Base-by-base conservation (phyloP, 2,329 filamentous ascomycete genomes). In the Colletotrichum lentis region DNA sequence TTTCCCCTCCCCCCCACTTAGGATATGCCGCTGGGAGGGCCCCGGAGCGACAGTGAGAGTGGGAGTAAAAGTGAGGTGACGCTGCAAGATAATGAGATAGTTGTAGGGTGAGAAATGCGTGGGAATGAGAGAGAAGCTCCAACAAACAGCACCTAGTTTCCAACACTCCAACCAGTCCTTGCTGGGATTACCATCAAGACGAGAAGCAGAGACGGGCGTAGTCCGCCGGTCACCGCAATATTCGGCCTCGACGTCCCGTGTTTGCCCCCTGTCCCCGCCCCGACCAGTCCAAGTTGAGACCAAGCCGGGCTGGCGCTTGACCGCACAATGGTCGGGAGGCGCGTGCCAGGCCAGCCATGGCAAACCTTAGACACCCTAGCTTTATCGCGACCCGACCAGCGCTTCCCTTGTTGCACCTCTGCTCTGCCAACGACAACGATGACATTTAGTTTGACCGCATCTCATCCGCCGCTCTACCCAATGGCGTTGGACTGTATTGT, bases 271-370 rank as follows among this genome's bases (percentile, higher is more conserved):
- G 62, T 60, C 55, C 61, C 62, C 66, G 62, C 66, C 66, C 56
- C 62, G 66, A 66, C 66, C 66, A 66, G 66, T 66, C 66, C 66
- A 66, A 69, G 66, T 66, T 69, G 66, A 66, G 66, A 66, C 50
- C 66, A 47, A 52, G 35, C 54, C 27, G 31, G 55, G 49, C 62
- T 65, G 62, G 56, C 62, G 66, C 66, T 69, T 69, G 66, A 69
- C 66, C 66, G 62, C 66, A 67, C 66, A 69, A 66, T 57, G 35
- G 62, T 64, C 56, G 62, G 66, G 62, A 69, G 66, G 62, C 66
- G 66, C 62, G 64, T 67, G 59, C 64, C 64, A 63, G 52, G 52
- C 53, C 47, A 63, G 50, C 50, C 31, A 22, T 22, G 31, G 50
- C 12, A 5, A 39, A 39, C 50, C 35, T 54, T 54, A 39, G n/a